Conservation (phyloP, 2,329 filamentous ascomycete genomes). For the Penicillium brasilianum region DNA sequence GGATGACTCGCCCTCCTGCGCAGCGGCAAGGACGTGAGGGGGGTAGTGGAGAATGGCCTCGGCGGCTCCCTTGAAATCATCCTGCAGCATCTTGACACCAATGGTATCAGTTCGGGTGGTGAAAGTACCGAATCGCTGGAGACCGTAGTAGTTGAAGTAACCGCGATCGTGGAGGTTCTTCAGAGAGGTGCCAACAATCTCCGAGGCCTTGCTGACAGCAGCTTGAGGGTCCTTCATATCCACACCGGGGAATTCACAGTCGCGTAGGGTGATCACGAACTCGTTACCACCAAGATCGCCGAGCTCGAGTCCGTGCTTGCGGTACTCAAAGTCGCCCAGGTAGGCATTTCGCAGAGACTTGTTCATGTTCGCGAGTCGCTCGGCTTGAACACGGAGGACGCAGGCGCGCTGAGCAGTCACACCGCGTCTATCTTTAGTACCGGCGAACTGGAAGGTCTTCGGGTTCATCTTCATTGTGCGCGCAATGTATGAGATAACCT, state of each 20-base stretch:
- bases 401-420: constrained; percentile 85
- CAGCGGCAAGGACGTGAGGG: constrained; percentile 63
- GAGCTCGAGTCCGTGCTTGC: constrained; percentile 72
- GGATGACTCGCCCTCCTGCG: constrained; percentile 52
- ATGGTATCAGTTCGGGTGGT: constrained; percentile 82
- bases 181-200: constrained; percentile 62
- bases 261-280: constrained; percentile 88
- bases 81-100: constrained; percentile 81
- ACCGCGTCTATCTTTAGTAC: constrained; percentile 88
- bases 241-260: constrained; percentile 68
- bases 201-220: constrained; percentile 48
- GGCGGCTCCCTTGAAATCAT: constrained; percentile 79
- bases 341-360: constrained; percentile 63
- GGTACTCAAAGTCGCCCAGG: constrained; percentile 82
- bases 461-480: constrained; percentile 71
- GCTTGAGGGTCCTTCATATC: constrained; percentile 53
- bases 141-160: constrained; percentile 96
- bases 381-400: constrained; percentile 62
- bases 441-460: constrained; percentile 79
- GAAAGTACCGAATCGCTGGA: constrained; percentile 96
- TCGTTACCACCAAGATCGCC: constrained; percentile 89
- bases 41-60: constrained; percentile 77
- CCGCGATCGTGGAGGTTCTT: constrained; percentile 72
- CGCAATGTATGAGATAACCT: constrained; percentile 77
- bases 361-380: constrained; percentile 69